phyloP scores from a whole-genome alignment of 2,329 filamentous ascomycete genomes.

The Akanthomyces uredinophilus region DNA sequence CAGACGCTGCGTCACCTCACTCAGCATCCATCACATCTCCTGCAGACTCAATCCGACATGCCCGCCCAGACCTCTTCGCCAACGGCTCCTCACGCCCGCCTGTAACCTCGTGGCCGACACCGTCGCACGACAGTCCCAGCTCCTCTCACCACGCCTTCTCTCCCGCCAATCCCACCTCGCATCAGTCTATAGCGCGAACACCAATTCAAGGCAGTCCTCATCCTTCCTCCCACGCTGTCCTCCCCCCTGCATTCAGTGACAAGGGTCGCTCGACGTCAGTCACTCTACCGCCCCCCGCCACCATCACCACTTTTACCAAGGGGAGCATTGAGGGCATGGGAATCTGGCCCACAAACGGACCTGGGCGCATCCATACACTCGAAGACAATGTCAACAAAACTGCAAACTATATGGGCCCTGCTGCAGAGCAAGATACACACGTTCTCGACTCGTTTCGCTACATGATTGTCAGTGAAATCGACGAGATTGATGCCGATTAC shows the following conservation, averaged over 20 bases:
- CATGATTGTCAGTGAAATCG: conserved; percentile 39
- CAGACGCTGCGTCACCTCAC: conserved; percentile 9
- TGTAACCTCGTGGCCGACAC: conserved; percentile 1
- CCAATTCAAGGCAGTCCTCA: background rate
- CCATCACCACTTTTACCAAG: conserved; percentile 13
- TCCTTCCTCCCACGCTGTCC: background rate
- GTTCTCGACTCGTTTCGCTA: conserved; percentile 43
- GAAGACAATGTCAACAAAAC: conserved; percentile 38
- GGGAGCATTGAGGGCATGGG: conserved; percentile 15
- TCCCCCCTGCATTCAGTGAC: background rate
- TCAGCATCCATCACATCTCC: conserved; percentile 7
- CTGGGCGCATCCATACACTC: conserved; percentile 28
- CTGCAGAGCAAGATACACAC: conserved; percentile 42
- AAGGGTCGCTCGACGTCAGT: background rate
- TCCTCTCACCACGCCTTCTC: conserved; percentile 10
- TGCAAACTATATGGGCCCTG: conserved; percentile 40
- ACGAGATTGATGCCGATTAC: conserved; percentile 40
- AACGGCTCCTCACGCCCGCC: background rate
- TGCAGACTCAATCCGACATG: conserved; percentile 8
- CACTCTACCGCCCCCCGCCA: background rate
- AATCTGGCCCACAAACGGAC: conserved; percentile 15
- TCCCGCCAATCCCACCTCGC: background rate
- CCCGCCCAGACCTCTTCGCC: background rate
- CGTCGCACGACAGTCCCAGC: conserved; percentile 12
- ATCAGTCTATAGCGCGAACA: background rate